A percentile compares a stretch with the other conserved stretches of the same genome.
These are phyloP conservation scores for Fraxinus anomala DNA, from an alignment of 257 asterid genomes.

Conservation along the genomic window DNA sequence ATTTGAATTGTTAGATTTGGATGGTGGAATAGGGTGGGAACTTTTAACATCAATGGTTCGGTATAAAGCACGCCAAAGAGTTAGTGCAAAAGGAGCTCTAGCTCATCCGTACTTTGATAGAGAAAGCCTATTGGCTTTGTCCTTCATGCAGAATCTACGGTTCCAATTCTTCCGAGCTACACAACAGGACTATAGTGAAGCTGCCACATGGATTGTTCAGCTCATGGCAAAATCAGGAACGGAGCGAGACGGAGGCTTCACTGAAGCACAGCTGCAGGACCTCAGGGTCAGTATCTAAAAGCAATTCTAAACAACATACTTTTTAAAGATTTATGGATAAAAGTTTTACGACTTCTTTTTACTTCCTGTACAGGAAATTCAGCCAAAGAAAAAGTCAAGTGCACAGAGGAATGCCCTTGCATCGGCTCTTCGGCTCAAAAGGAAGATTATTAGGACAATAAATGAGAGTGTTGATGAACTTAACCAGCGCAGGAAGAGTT, in stretches of 20 bases:
- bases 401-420: constrained; percentile 84
- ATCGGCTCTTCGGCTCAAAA: constrained; percentile 71
- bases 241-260: constrained; percentile 82
- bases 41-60: constrained; percentile 89
- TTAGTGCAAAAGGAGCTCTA: constrained; percentile 81
- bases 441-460: constrained; percentile 65
- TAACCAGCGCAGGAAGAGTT: constrained; percentile 58
- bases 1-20: constrained; percentile 80
- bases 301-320: no score
- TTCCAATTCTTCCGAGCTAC: constrained; percentile 76
- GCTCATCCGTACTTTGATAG: constrained; percentile 92
- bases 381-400: constrained; percentile 65
- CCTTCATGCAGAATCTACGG: constrained; percentile 85
- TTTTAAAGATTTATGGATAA: background rate
- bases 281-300: constrained; percentile 53
- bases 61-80: constrained; percentile 80
- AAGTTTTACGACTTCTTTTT: background rate
- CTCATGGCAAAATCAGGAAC: constrained; percentile 96
- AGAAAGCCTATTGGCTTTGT: constrained; percentile 81
- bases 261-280: constrained; percentile 90
- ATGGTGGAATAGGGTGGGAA: constrained; percentile 94
- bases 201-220: constrained; percentile 74
- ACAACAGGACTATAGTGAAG: constrained; percentile 82
- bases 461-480: constrained; percentile 72
- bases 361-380: constrained; percentile 55